phyloP scores from a whole-genome alignment of 1,284 basidiomycete genomes.

The Neolentinus lepideus region DNA sequence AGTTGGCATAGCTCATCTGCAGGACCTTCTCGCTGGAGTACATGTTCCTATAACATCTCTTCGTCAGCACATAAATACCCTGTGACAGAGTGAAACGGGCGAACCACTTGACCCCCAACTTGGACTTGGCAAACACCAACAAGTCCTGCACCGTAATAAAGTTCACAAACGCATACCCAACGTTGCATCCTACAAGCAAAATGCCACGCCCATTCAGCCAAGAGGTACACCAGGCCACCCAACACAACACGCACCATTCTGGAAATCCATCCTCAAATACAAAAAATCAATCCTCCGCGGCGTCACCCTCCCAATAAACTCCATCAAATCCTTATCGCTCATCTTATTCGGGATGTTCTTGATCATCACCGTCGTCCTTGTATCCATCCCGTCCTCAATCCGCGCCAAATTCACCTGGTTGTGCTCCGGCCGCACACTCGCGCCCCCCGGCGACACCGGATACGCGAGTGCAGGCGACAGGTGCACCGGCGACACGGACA shows the following conservation, averaged over 20 bases:
- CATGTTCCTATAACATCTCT: slow-evolving; percentile 59
- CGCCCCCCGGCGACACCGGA: slow-evolving; percentile 1
- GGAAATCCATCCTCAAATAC: slow-evolving; percentile 81
- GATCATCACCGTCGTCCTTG: slow-evolving; percentile 80
- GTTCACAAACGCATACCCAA: slow-evolving; percentile 85
- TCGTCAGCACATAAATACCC: neutral
- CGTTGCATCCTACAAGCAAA: slow-evolving; percentile 61
- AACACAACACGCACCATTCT: slow-evolving; percentile 45
- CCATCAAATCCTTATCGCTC: slow-evolving; percentile 67
- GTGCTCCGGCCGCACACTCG: slow-evolving; percentile 30
- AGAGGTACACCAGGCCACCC: neutral
- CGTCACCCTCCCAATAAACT: slow-evolving; percentile 63
- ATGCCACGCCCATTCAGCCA: slow-evolving; percentile 3
- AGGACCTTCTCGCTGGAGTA: slow-evolving; percentile 82
- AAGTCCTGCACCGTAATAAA: slow-evolving; percentile 76
- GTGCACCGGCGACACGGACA: no score
- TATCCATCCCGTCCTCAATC: slow-evolving; percentile 73
- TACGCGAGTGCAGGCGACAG: no score
- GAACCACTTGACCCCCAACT: slow-evolving; percentile 71
- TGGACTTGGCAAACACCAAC: slow-evolving; percentile 62
- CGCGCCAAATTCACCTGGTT: slow-evolving; percentile 64
- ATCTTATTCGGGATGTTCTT: slow-evolving; percentile 90
- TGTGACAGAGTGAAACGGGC: neutral
- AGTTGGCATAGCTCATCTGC: slow-evolving; percentile 83
- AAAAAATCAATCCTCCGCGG: slow-evolving; percentile 73